Base-by-base conservation (phyloP, 495 filamentous ascomycete species). In the Xylaria curta region DNA sequence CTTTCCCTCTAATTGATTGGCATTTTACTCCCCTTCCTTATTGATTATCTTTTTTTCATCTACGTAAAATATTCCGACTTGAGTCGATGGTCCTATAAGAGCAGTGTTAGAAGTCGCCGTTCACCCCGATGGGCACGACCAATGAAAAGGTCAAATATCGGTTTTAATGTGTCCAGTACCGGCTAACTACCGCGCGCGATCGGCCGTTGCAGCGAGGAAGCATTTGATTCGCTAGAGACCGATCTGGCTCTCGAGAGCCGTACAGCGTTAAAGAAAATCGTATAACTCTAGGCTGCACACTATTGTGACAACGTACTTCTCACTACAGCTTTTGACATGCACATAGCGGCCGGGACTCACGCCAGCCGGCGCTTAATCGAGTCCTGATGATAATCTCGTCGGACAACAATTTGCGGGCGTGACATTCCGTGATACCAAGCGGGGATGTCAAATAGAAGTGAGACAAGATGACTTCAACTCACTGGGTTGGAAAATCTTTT, bases 141-240 rank as follows among this genome's bases (percentile, higher is more conserved):
- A 63, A 63, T 63, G 21, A 15, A 24, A 42, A 63, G 36, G 10
- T 19, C 10, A 44, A 63, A 26, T 26, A 38, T 9, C 17, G 36
- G n/a, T 38, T 21, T 38, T 60, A 17, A 12, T 44, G 38, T 62
- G 60, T 51, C 44, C 56, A 33, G 31, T 59, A 33, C 59, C 59
- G 28, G 47, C 19, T 21, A 47, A 53, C 46, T 67, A 13, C 36
- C 65, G 65, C 65, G 65, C 65, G 65, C 65, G 21, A 67, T 56
- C 33, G 26, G 17, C 47, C n/a, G 31, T n/a, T 54, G 33, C 33
- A 49, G 42, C 49, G 13, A 67, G 28, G n/a, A 51, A n/a, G 4
- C 36, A 56, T 38, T 9, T 56, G 65, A 67, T 67, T 67, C 33
- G 65, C 65, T 24, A 4, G 19, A 10, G 28, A 28, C 19, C 51